These are phyloP conservation scores for Penicillium simplicissimum DNA, from an alignment of 495 filamentous ascomycete genomes.

Conservation along the genomic window DNA sequence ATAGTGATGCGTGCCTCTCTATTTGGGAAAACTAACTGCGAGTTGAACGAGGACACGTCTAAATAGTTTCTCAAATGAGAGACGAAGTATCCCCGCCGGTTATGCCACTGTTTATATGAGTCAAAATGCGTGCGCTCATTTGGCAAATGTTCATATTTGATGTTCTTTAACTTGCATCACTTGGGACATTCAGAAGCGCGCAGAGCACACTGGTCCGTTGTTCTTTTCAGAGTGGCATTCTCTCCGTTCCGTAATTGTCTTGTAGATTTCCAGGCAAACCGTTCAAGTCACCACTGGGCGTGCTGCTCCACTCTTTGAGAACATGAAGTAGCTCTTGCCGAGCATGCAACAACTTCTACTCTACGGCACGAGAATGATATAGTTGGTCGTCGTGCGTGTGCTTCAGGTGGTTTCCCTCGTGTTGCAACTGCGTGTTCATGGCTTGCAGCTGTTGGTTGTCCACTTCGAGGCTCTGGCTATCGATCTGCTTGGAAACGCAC, in stretches of 20 bases:
- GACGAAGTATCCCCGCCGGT: too few relatives aligned
- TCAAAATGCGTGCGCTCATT: too few relatives aligned
- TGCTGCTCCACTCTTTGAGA: slow-evolving; percentile 1
- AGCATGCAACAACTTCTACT: neutral
- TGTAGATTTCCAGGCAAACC: neutral
- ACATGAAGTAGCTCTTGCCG: neutral
- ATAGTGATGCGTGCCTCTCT: too few relatives aligned
- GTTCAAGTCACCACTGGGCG: neutral
- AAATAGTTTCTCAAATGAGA: too few relatives aligned
- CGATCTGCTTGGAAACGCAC: slow-evolving; percentile 7
- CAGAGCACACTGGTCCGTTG: too few relatives aligned
- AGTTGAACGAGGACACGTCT: too few relatives aligned
- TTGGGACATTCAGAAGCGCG: too few relatives aligned
- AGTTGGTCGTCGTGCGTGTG: neutral
- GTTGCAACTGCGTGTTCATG: neutral
- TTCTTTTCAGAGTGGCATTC: too few relatives aligned
- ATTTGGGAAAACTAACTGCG: too few relatives aligned
- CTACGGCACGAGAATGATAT: neutral
- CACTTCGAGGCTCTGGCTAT: slow-evolving; percentile 5
- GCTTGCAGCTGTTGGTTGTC: slow-evolving; percentile 1
- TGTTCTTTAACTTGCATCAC: too few relatives aligned
- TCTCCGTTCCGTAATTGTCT: neutral
- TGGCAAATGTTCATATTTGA: too few relatives aligned
- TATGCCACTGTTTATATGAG: too few relatives aligned
- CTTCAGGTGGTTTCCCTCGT: neutral